Evolutionary conservation across 192 early-diverging fungal species (phyloP).

Genomic region (Gryganskiella cystojenkinii): DNA sequence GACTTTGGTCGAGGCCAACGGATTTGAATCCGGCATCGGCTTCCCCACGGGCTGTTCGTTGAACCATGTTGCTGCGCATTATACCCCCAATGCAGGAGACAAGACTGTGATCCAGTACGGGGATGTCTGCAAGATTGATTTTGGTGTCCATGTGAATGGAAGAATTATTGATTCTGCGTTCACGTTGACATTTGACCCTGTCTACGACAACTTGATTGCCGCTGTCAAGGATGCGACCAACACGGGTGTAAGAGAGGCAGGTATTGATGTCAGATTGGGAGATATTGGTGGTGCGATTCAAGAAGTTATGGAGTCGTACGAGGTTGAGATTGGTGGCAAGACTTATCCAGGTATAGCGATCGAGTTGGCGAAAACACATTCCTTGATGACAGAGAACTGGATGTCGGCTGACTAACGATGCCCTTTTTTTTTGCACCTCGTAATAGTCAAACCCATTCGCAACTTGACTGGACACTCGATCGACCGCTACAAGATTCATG

Average conservation of each 20-base stretch:
- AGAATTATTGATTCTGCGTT: constrained; percentile 97
- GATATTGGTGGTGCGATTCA: constrained; percentile 97
- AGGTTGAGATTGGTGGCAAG: constrained; percentile 94
- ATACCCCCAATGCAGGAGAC: constrained; percentile 96
- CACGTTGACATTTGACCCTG: constrained; percentile 91
- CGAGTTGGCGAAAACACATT: too few relatives aligned
- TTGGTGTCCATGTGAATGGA: constrained; percentile 94
- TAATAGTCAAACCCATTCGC: constrained; percentile 89
- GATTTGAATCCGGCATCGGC: constrained; percentile 85
- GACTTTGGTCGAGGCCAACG: constrained; percentile 82
- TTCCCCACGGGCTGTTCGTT: constrained; percentile 96
- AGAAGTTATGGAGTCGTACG: constrained; percentile 98
- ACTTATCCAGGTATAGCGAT: constrained; percentile 75
- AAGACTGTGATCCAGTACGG: constrained; percentile 86
- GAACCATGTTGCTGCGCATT: constrained; percentile 97
- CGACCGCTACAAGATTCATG: constrained; percentile 90
- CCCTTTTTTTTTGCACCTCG: neutral
- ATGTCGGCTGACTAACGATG: neutral
- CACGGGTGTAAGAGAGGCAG: constrained; percentile 91
- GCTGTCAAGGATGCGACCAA: constrained; percentile 97
- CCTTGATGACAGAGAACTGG: too few relatives aligned
- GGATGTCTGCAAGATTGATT: constrained; percentile 97
- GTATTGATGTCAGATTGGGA: constrained; percentile 94
- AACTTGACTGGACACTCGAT: constrained; percentile 98
- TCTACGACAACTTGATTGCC: constrained; percentile 84